A percentile compares a stretch with the other conserved stretches of the same genome.
Evolutionary conservation across 164 flowering plant species (phyloP).

Genomic region (Aristolochia contorta): DNA sequence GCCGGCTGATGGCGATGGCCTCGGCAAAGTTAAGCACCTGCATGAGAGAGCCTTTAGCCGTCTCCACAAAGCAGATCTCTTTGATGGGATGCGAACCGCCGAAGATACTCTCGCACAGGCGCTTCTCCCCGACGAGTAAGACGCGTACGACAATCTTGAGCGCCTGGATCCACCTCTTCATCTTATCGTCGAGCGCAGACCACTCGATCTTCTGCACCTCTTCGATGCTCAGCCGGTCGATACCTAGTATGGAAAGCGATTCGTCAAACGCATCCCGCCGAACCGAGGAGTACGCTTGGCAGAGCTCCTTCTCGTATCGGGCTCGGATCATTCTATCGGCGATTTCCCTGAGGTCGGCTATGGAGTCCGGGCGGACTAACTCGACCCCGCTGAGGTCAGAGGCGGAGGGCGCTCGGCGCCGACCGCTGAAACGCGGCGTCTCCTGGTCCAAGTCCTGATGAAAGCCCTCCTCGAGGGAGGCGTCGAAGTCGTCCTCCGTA

Average conservation of each 20-base stretch:
- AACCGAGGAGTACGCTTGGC: conserved; percentile 62
- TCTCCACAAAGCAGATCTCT: conserved; percentile 64
- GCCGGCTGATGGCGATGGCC: conserved; percentile 54
- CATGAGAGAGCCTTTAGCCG: conserved; percentile 60
- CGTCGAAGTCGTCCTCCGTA: conserved; percentile 18
- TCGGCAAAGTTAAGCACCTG: conserved; percentile 72
- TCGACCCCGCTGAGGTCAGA: conserved; percentile 22
- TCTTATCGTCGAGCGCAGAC: conserved; percentile 70
- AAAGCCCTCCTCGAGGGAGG: too few species aligned
- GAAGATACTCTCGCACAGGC: conserved; percentile 64
- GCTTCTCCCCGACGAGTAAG: conserved; percentile 53
- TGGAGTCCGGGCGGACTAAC: conserved; percentile 47
- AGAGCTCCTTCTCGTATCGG: conserved; percentile 86
- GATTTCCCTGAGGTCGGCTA: conserved; percentile 52
- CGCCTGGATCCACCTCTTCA: conserved; percentile 86
- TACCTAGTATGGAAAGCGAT: conserved; percentile 54
- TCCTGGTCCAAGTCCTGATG: conserved; percentile 6
- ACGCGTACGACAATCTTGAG: conserved; percentile 53
- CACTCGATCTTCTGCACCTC: conserved; percentile 84
- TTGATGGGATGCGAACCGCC: conserved; percentile 29
- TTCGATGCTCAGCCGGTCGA: conserved; percentile 80
- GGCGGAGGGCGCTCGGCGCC: not conserved
- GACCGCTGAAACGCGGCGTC: not conserved
- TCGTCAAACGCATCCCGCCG: conserved; percentile 78
- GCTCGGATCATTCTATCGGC: conserved; percentile 74